Conservation (phyloP, 2,329 filamentous ascomycete genomes). For the Sclerotiophoma versabilis region DNA sequence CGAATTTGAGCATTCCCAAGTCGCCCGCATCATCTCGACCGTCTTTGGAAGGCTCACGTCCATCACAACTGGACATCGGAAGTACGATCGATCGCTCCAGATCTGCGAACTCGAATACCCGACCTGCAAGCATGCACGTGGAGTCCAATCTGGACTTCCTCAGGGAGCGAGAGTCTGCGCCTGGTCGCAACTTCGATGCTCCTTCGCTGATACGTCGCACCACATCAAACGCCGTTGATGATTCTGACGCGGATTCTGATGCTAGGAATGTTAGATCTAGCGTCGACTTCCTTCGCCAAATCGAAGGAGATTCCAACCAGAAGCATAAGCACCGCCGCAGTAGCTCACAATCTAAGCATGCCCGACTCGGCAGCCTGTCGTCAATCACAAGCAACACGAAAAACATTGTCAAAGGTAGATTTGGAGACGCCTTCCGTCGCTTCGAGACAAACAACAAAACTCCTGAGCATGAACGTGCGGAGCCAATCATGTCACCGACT, state of each 20-base stretch:
- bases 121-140: slow-evolving; percentile 83
- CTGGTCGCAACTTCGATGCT: slow-evolving; percentile 45
- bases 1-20: slow-evolving; percentile 59
- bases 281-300: slow-evolving; percentile 80
- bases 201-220: slow-evolving; percentile 38
- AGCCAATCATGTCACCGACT: slow-evolving; percentile 37
- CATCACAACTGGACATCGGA: slow-evolving; percentile 66
- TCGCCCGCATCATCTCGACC: slow-evolving; percentile 67
- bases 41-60: slow-evolving; percentile 75
- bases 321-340: slow-evolving; percentile 62
- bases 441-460: slow-evolving; percentile 70
- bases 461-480: slow-evolving; percentile 35
- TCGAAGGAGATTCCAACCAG: slow-evolving; percentile 68
- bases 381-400: slow-evolving; percentile 76
- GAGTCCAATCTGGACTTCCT: slow-evolving; percentile 84
- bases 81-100: slow-evolving; percentile 66
- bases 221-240: slow-evolving; percentile 42
- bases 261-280: slow-evolving; percentile 77
- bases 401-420: slow-evolving; percentile 83
- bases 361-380: slow-evolving; percentile 76
- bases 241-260: slow-evolving; percentile 57
- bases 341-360: slow-evolving; percentile 65
- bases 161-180: slow-evolving; percentile 73
- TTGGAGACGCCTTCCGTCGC: slow-evolving; percentile 90
- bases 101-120: slow-evolving; percentile 70